phyloP scores from a whole-genome alignment of 2,329 filamentous ascomycete species.

The Penicillium sp. region DNA sequence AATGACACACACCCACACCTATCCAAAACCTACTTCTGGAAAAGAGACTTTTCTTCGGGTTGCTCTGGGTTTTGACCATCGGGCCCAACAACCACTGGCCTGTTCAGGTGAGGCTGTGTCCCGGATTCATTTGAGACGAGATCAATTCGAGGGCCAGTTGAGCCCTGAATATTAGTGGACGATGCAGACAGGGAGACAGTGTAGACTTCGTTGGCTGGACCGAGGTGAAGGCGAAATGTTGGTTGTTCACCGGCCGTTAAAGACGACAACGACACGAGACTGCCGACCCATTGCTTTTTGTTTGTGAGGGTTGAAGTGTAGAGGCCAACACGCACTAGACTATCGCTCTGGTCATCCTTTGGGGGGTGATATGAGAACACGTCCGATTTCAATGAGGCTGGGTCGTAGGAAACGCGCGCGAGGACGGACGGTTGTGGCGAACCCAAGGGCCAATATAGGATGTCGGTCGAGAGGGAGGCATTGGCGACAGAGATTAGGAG shows the following conservation, averaged over 20 bases:
- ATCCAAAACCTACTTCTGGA: conserved; percentile 42
- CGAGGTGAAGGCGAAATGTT: conserved; percentile 43
- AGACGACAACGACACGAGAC: conserved; percentile 39
- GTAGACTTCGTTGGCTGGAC: conserved; percentile 38
- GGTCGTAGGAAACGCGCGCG: conserved; percentile 45
- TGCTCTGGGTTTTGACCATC: conserved; percentile 42
- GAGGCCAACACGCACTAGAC: conserved; percentile 56
- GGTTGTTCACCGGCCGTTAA: conserved; percentile 31
- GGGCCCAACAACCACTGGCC: conserved; percentile 39
- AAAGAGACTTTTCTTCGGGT: conserved; percentile 44
- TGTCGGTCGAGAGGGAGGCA: conserved; percentile 30
- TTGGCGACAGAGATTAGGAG: conserved; percentile 19
- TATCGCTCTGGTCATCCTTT: conserved; percentile 36
- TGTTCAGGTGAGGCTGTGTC: conserved; percentile 42
- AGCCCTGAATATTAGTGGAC: conserved; percentile 16
- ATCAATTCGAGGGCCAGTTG: conserved; percentile 32
- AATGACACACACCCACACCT: neutral
- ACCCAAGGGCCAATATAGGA: conserved; percentile 41
- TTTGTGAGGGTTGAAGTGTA: conserved; percentile 40
- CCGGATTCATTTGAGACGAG: conserved; percentile 35
- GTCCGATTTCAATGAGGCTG: conserved; percentile 35
- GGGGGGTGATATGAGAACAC: conserved; percentile 44
- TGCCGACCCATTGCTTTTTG: conserved; percentile 43
- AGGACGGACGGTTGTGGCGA: conserved; percentile 37
- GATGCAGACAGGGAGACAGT: conserved; percentile 39